Evolutionary conservation across 2,329 filamentous ascomycete species (phyloP).

Genomic region (Penicillium sp.): DNA sequence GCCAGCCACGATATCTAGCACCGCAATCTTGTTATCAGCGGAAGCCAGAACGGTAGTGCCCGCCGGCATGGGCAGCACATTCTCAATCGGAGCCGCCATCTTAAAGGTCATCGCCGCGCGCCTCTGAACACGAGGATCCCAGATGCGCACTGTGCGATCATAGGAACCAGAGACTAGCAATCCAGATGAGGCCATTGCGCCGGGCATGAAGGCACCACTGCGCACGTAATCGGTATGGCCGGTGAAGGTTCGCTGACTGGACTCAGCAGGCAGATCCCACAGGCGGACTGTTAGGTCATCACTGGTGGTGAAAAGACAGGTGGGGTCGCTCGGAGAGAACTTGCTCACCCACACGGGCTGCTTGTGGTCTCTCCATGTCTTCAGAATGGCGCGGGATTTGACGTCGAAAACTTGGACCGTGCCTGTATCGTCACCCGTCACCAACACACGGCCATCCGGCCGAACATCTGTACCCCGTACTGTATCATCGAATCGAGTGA

Average conservation of each 20-base stretch:
- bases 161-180: conserved; percentile 89
- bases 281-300: conserved; percentile 91
- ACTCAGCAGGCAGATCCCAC: conserved; percentile 86
- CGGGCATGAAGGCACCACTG: conserved; percentile 79
- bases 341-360: conserved; percentile 90
- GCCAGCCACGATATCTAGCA: conserved; percentile 88
- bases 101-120: conserved; percentile 87
- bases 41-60: conserved; percentile 84
- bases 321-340: conserved; percentile 88
- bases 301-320: conserved; percentile 80
- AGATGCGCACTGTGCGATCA: conserved; percentile 87
- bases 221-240: conserved; percentile 94
- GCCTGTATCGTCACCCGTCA: conserved; percentile 88
- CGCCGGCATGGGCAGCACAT: conserved; percentile 80
- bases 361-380: conserved; percentile 93
- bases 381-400: conserved; percentile 82
- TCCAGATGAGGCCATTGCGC: conserved; percentile 59
- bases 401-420: conserved; percentile 95
- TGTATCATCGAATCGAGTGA: conserved; percentile 88
- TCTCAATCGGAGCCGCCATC: conserved; percentile 84
- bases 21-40: conserved; percentile 81
- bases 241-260: conserved; percentile 72
- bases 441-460: conserved; percentile 81
- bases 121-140: conserved; percentile 78
- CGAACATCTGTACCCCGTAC: conserved; percentile 87